Evolutionary conservation across 1,284 basidiomycete genomes (phyloP).

Genomic region (Apiotrichum porosum): DNA sequence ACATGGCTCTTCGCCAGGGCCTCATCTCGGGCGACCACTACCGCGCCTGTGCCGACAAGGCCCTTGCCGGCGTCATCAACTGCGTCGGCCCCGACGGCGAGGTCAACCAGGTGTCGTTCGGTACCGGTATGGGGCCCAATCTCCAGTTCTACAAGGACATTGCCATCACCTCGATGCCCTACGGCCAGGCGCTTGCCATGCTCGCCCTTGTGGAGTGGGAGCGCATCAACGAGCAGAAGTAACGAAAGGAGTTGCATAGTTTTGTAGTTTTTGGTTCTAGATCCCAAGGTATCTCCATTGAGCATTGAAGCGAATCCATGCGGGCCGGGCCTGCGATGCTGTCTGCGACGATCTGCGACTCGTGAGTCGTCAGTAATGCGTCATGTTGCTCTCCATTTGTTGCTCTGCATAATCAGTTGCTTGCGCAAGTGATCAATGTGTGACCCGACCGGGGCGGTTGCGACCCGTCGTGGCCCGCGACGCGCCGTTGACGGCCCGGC

Average conservation of each 20-base stretch:
- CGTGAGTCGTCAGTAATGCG: no score
- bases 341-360: no score
- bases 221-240: constrained; percentile 14
- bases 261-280: no score
- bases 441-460: no score
- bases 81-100: constrained; percentile 58
- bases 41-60: constrained; percentile 51
- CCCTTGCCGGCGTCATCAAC: constrained; percentile 55
- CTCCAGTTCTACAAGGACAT: constrained; percentile 58
- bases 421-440: no score
- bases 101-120: constrained; percentile 57
- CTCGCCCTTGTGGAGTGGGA: constrained; percentile 47
- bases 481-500: no score
- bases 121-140: constrained; percentile 58
- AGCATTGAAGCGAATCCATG: no score
- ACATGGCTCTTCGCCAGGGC: constrained; percentile 54
- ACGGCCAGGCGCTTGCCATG: constrained; percentile 59
- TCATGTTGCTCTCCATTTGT: no score
- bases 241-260: neutral
- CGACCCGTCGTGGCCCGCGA: no score
- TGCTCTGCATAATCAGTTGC: no score
- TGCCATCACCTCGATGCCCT: constrained; percentile 61
- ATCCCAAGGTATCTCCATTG: no score
- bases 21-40: constrained; percentile 51
- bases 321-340: no score